Percentiles rank a stretch among this genome's conserved stretches.
phyloP scores from a whole-genome alignment of 192 early-diverging fungal genomes.

The Funneliformis mosseae region DNA sequence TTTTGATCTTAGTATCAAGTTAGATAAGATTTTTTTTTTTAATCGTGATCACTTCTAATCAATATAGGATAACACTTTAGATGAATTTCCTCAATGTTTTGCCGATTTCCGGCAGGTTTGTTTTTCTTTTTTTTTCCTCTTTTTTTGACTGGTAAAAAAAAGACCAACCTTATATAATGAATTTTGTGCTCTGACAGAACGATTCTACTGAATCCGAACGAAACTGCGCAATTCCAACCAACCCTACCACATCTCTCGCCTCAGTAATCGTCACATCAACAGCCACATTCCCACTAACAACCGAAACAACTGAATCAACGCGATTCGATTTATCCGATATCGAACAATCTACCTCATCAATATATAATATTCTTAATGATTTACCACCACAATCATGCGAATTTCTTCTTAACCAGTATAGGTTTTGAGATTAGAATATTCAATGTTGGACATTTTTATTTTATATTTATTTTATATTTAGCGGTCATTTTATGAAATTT shows the following conservation, averaged over 20 bases:
- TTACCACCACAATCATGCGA: too few relatives aligned
- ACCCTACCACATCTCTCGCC: too few relatives aligned
- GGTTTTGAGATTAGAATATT: too few relatives aligned
- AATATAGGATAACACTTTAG: not conserved
- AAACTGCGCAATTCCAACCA: not conserved
- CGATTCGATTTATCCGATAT: not conserved
- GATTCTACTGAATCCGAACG: not conserved
- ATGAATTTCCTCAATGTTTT: not conserved
- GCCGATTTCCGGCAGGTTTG: not conserved
- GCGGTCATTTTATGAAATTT: too few relatives aligned
- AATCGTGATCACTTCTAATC: not conserved
- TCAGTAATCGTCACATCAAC: not conserved
- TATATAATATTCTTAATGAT: too few relatives aligned
- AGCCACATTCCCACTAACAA: not conserved
- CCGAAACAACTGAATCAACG: not conserved
- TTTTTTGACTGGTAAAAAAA: too few relatives aligned
- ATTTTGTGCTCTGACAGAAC: not conserved
- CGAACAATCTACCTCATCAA: too few relatives aligned
- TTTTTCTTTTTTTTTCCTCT: too few relatives aligned
- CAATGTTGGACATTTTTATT: too few relatives aligned
- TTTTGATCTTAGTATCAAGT: not conserved
- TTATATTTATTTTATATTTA: too few relatives aligned
- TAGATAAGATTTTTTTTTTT: not conserved
- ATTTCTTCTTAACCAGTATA: too few relatives aligned
- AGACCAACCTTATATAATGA: constrained; percentile 8